Evolutionary conservation across 1,284 basidiomycete genomes (phyloP), one percentile per base, ranked within the genome.

Genomic region (Leccinum solheimii): DNA sequence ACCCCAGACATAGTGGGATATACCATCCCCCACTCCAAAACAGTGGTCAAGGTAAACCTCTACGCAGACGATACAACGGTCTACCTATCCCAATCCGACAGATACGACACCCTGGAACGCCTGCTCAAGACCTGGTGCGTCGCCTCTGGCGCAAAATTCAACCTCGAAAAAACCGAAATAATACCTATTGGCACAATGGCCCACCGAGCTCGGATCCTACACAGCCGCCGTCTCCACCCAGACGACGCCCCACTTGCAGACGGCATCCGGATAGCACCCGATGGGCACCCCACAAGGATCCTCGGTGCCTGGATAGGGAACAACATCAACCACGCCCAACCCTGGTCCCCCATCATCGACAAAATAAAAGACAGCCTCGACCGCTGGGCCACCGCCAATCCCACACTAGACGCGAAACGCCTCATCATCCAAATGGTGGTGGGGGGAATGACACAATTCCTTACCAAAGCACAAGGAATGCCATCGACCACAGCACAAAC

Each of bases 401-500:
- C 66, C 0, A 66, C 64, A 0, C 34, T 70, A 3, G 63, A 66
- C 1, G 62, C 61, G 0, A 59, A 63, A 36, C 8, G 32, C 0
- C 52, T 68, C 0, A 69, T 70, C 4, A 45, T 66, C 0, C 64
- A 69, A 38, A 60, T 63, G 58, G 38, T 57, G 16, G 30, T 64
- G 0, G 59, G 66, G 0, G 62, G 61, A 0, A 67, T 66, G 62
- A 64, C 69, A 0, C 67, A 70, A 49, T 67, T 64, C 57, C 61
- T 71, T 1, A 63, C 62, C 0, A 58, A 52, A n/a, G 68, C 64
- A 0, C 69, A 72, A 62, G 69, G 71, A 0, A 74, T 74, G 70
- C 71, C 69, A 2, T 3, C 21, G 5, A 48, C 27, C 5, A 14
- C 45, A 11, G 40, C 3, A 11, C 0, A 0, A 6, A 7, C 1